Base-by-base conservation (phyloP, 2,329 filamentous ascomycete species). In the Ophiocordyceps sinensis region DNA sequence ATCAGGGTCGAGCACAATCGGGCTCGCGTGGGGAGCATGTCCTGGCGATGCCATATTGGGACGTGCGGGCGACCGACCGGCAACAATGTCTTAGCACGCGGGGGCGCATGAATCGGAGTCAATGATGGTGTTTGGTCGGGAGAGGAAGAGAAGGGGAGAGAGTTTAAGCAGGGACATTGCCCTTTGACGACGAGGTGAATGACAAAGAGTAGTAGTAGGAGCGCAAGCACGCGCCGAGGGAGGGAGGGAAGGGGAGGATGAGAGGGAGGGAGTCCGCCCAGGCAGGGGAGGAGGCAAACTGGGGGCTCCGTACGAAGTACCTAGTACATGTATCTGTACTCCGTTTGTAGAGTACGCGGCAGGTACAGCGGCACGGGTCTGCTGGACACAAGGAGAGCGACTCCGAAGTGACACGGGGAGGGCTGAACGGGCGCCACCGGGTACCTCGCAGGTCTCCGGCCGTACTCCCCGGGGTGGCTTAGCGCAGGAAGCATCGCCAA, bases 1-100 rank as follows among this genome's bases (percentile, higher is more conserved):
- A 52, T 63, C 61, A 58, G 61, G 54, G 47, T 40, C 50, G 50
- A 42, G 46, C 46, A 44, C 39, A 34, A 45, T 36, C 19, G 43
- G 39, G 39, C 26, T 23, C 39, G 37, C 17, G 29, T 36, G 12
- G 26, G 31, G 32, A 34, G n/a, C 36, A 36, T n/a, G 44, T 45
- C 41, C 43, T 36, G 43, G 40, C 42, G 47, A 49, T 49, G 51
- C 47, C 49, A 54, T 53, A 44, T 47, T 45, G 43, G 45, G 47
- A 45, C 42, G 38, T 31, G 36, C 39, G 41, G 36, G 41, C 34
- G 43, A 40, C 38, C 38, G 37, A 45, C 42, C 37, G 43, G 43
- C 42, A 47, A 43, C 21, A 40, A 43, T 45, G 40, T 48, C 44
- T 48, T 49, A 45, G 44, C 40, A 26, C 23, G 9, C 19, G 41